Evolutionary conservation across 192 early-diverging fungal species (phyloP).

Genomic region (Linnemannia hyalina): DNA sequence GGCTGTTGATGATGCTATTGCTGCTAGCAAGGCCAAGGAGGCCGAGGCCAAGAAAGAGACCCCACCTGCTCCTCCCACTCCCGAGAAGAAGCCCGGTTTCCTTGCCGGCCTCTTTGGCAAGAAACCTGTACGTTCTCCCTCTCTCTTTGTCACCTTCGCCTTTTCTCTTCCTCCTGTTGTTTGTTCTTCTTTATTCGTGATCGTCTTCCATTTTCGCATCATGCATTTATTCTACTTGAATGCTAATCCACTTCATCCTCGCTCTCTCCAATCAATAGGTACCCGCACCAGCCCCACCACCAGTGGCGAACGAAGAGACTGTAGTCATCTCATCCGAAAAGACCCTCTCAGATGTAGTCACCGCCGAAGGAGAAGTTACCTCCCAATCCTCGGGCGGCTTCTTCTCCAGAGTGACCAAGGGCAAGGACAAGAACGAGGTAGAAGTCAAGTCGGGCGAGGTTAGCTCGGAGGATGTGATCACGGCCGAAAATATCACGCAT

Average conservation of each 20-base stretch:
- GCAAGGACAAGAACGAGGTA: constrained; percentile 56
- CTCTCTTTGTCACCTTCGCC: background rate
- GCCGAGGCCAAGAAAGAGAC: constrained; percentile 42
- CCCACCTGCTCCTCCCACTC: constrained; percentile 28
- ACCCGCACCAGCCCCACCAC: constrained; percentile 31
- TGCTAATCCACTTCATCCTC: background rate
- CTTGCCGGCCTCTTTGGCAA: constrained; percentile 39
- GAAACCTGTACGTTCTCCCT: constrained; percentile 37
- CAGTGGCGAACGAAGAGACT: constrained; percentile 43
- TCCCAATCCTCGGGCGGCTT: constrained; percentile 45
- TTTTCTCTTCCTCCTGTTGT: background rate
- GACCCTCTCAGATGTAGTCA: constrained; percentile 43
- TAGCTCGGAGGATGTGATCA: constrained; percentile 38
- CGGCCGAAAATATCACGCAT: constrained; percentile 44
- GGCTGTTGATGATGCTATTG: constrained; percentile 53
- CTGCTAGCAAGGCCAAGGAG: constrained; percentile 47
- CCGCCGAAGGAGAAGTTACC: constrained; percentile 43
- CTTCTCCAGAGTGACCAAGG: constrained; percentile 52
- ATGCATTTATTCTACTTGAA: background rate
- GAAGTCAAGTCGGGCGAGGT: constrained; percentile 55
- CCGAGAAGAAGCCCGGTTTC: constrained; percentile 55
- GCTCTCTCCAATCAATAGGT: constrained; percentile 10
- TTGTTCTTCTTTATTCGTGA: background rate
- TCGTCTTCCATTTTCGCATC: background rate
- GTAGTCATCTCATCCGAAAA: constrained; percentile 51